Evolutionary conservation across 345 rosid genomes (phyloP).

Genomic region (Syzygium aqueum): DNA sequence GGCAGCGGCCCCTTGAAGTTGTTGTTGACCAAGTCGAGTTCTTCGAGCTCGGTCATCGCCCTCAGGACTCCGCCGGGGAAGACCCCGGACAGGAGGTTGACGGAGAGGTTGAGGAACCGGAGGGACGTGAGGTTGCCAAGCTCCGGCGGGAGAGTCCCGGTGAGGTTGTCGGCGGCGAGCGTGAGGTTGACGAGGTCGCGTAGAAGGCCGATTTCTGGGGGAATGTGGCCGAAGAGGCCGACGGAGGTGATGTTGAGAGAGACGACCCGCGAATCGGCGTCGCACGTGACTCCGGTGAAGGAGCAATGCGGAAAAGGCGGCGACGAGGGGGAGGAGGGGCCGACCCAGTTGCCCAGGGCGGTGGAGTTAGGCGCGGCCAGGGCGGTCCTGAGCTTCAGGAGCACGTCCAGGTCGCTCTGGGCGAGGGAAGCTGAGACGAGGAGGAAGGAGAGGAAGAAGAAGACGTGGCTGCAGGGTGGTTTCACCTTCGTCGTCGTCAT

Average conservation of each 20-base stretch:
- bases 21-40: conserved; percentile 61
- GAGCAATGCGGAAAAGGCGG: conserved; percentile 54
- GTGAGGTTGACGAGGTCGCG: conserved; percentile 58
- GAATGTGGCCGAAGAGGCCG: conserved; percentile 44
- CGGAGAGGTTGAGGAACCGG: conserved; percentile 51
- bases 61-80: conserved; percentile 53
- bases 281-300: conserved; percentile 80
- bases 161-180: conserved; percentile 29
- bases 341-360: conserved; percentile 64
- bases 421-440: conserved; percentile 15
- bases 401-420: conserved; percentile 42
- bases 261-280: conserved; percentile 34
- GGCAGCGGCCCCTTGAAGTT: conserved; percentile 57
- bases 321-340: conserved; percentile 17
- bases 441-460: conserved; percentile 7
- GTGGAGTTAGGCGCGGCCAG: conserved; percentile 38
- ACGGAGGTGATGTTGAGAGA: conserved; percentile 46
- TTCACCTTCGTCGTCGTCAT: background rate
- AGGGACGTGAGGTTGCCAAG: conserved; percentile 46
- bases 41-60: conserved; percentile 49
- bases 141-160: conserved; percentile 51
- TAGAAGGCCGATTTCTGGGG: conserved; percentile 63
- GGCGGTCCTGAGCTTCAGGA: conserved; percentile 56
- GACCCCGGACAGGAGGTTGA: conserved; percentile 29
- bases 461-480: background rate